Evolutionary conservation across 441 rosid genomes (phyloP).

Genomic region (Pelargonium citronellum): DNA sequence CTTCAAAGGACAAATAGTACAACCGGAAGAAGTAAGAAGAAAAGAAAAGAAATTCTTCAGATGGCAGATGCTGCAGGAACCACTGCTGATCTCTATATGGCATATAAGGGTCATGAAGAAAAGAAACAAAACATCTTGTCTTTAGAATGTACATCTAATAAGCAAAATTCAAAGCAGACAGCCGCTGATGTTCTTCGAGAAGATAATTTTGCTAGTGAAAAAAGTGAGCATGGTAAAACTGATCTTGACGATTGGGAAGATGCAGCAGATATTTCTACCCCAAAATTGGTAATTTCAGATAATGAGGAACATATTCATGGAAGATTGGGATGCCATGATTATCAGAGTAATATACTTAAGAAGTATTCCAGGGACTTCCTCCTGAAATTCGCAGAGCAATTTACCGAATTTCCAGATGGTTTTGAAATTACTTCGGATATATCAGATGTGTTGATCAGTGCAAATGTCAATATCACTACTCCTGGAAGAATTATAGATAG

Average conservation of each 20-base stretch:
- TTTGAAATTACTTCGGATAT: conserved; percentile 53
- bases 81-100: conserved; percentile 76
- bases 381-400: conserved; percentile 65
- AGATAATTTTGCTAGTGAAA: conserved; percentile 33
- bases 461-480: conserved; percentile 36
- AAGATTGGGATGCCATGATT: conserved; percentile 26
- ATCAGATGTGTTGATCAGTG: conserved; percentile 39
- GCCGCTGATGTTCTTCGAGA: conserved; percentile 29
- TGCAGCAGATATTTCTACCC: conserved; percentile 84
- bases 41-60: conserved; percentile 58
- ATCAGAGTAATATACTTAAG: conserved; percentile 42
- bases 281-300: conserved; percentile 54
- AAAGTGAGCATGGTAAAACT: conserved; percentile 38
- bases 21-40: conserved; percentile 44
- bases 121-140: conserved; percentile 43
- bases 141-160: conserved; percentile 24
- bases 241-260: conserved; percentile 99
- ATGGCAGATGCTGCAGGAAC: conserved; percentile 92
- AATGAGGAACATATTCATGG: conserved; percentile 26
- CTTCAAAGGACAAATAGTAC: conserved; percentile 41
- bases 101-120: conserved; percentile 87
- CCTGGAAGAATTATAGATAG: conserved; percentile 66
- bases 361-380: conserved; percentile 95
- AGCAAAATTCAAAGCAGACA: conserved; percentile 34
- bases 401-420: conserved; percentile 60